Base-by-base conservation (phyloP, 148 eudicot species). In the Heliamphora exappendiculata region DNA sequence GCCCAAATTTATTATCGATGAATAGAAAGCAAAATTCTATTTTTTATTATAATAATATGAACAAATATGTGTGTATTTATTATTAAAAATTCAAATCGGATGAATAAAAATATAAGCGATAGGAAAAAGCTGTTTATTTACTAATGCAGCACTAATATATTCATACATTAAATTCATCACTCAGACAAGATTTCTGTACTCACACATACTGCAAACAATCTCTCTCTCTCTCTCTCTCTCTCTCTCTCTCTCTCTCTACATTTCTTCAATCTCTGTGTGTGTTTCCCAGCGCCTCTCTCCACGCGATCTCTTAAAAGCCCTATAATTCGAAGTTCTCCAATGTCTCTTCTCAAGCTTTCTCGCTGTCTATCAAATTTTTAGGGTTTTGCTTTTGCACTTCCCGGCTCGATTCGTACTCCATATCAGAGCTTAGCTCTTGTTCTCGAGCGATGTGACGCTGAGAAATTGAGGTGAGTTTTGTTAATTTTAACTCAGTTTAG, bases 381-480 rank as follows among this genome's bases (percentile, higher is more conserved):
- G 78, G 49, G 62, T 50, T 65, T 14, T 24, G 7, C 22, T 34
- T 36, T 22, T 37, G 29, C 72, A 47, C 29, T 65, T n/a, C 28
- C 24, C 5, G 29, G 47, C 42, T 65, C 24, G 62, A 75, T n/a
- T 64, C 60, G 24, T 71, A 33, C 45, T 51, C 72, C 49, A 7
- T 34, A 34, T 66, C 31, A 13, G 33, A 42, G 71, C 65, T 49
- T 64, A n/a, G 28, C 41, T 44, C 5, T 9, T 49, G 71, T 64
- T 5, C 47, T 45, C 22, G 41, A 47, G 78, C 59, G 45, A 65
- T 64, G 22, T 71, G 75, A 51, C 20, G 28, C 26, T 53, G 45
- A 20, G 72, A 76, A 49, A 26, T 76, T 36, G 33, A 64, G 78
- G 78, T 76, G 78, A 51, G 78, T 75, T 13, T 67, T 62, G 59